These are phyloP conservation scores for Penicillium sp. DNA, from an alignment of 2,329 filamentous ascomycete genomes.

Conservation along the genomic window DNA sequence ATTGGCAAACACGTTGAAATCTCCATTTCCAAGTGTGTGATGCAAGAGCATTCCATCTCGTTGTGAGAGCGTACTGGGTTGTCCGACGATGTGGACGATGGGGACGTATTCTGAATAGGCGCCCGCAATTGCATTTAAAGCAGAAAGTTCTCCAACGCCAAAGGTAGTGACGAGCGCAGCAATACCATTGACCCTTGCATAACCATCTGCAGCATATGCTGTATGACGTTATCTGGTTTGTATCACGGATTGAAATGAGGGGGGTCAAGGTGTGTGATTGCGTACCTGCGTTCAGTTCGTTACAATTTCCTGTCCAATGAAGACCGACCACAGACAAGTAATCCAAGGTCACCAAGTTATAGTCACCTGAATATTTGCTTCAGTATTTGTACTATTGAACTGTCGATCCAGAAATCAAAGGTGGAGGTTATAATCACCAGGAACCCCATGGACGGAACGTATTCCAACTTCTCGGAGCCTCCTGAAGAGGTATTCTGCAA, in stretches of 20 bases:
- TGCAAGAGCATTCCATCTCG: slow-evolving; percentile 57
- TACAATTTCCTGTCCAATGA: slow-evolving; percentile 65
- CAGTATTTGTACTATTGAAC: no score
- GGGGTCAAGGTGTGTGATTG: no score
- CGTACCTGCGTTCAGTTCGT: slow-evolving; percentile 63
- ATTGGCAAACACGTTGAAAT: slow-evolving; percentile 80
- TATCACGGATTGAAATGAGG: no score
- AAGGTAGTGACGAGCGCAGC: slow-evolving; percentile 75
- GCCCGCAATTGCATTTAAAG: slow-evolving; percentile 75
- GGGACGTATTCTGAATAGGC: slow-evolving; percentile 75
- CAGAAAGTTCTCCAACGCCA: slow-evolving; percentile 70
- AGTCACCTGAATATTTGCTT: no score
- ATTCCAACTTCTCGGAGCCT: slow-evolving; percentile 56
- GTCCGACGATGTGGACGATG: slow-evolving; percentile 65
- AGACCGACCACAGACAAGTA: slow-evolving; percentile 60
- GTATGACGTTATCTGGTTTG: neutral
- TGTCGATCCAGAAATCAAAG: no score
- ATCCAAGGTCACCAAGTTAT: slow-evolving; percentile 61
- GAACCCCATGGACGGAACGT: slow-evolving; percentile 55
- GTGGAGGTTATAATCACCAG: slow-evolving; percentile 72
- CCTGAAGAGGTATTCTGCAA: slow-evolving; percentile 55
- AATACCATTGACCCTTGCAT: slow-evolving; percentile 73
- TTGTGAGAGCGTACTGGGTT: slow-evolving; percentile 54
- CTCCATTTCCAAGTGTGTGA: slow-evolving; percentile 74
- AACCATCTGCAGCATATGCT: slow-evolving; percentile 80